Base-by-base conservation (phyloP, 192 early-diverging fungal genomes). In the Gryganskiella cystojenkinii region DNA sequence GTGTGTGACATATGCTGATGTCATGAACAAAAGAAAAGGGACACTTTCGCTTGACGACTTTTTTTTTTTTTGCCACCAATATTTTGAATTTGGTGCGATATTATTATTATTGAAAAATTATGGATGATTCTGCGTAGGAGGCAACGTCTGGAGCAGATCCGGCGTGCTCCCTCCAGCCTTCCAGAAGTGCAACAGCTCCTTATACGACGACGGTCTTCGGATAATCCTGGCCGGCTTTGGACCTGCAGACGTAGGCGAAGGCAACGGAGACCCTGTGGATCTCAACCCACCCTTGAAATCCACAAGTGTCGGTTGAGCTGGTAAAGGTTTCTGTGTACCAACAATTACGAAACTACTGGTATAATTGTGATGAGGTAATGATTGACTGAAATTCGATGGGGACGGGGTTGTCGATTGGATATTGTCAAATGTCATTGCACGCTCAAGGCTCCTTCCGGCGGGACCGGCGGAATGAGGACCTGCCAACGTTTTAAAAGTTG, bases 141-240 rank as follows among this genome's bases (percentile, higher is more conserved):
- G 57, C 13, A 43, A n/a, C 13, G 31, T 20, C 57, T 59, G 33
- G 22, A 73, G 51, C n/a, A 73, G 50, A 46, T 73, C 63, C 0
- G 71, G 71, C 3, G 62, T 61, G 10, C 62, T 65, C 15, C 63
- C 71, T 11, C 71, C 71, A 11, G 71, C 71, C 42, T 73, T 73
- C 71, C 71, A 73, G 25, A 66, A 73, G 42, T 73, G 71, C 22
- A 73, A 31, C 35, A 73, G 43, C 35, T 73, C 71, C 71, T 73
- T 73, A 31, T 73, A 73, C 20, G 71, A 73, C 8, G 55, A 58
- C 2, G 71, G 71, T 44, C 71, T 44, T 8, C 60, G 46, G 9
- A 73, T 56, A 5, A 20, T 33, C 35, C 60, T 73, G n/a, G 24
- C 28, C 2, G 22, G 13, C 20, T 50, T 64, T 1, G 61, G 34